Evolutionary conservation across 768 basidiomycete genomes (phyloP).

Genomic region (Trametes gibbosa): DNA sequence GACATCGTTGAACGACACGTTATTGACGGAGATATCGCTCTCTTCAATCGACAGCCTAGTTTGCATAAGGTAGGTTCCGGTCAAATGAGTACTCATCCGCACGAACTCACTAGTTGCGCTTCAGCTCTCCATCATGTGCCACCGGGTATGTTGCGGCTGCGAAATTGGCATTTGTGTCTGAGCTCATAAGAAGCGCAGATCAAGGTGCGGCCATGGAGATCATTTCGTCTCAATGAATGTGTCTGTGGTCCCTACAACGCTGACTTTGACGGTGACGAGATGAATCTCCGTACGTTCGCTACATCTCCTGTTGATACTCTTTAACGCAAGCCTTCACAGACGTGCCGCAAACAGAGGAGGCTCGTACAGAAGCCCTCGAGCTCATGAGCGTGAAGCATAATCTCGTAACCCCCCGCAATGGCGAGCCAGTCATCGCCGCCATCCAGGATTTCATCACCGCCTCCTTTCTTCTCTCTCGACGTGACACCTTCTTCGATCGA

Average conservation of each 20-base stretch:
- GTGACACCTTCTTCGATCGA: constrained; percentile 91
- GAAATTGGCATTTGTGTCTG: not conserved
- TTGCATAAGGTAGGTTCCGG: constrained; percentile 73
- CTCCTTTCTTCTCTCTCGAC: constrained; percentile 89
- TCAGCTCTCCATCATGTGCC: constrained; percentile 97
- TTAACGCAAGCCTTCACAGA: constrained; percentile 45
- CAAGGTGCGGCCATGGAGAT: constrained; percentile 95
- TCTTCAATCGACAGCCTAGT: constrained; percentile 99
- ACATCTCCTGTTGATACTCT: not conserved
- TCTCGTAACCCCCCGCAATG: constrained; percentile 95
- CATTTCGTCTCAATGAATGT: constrained; percentile 97
- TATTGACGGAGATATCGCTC: constrained; percentile 90
- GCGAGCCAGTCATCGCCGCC: constrained; percentile 98
- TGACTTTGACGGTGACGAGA: constrained; percentile 99
- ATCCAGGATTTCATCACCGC: constrained; percentile 99
- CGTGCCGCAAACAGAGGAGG: constrained; percentile 98
- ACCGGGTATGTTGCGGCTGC: constrained; percentile 56
- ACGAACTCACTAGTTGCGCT: constrained; percentile 7
- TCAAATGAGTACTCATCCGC: not conserved
- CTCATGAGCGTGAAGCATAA: constrained; percentile 98
- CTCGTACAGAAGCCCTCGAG: constrained; percentile 92
- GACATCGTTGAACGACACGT: constrained; percentile 96
- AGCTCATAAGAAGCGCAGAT: constrained; percentile 39
- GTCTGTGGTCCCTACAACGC: constrained; percentile 99
- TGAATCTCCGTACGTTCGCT: constrained; percentile 89